A percentile compares a stretch with the other conserved stretches of the same genome.
Conservation (phyloP, 2,329 filamentous ascomycete species). For the Aspergillus unguis region DNA sequence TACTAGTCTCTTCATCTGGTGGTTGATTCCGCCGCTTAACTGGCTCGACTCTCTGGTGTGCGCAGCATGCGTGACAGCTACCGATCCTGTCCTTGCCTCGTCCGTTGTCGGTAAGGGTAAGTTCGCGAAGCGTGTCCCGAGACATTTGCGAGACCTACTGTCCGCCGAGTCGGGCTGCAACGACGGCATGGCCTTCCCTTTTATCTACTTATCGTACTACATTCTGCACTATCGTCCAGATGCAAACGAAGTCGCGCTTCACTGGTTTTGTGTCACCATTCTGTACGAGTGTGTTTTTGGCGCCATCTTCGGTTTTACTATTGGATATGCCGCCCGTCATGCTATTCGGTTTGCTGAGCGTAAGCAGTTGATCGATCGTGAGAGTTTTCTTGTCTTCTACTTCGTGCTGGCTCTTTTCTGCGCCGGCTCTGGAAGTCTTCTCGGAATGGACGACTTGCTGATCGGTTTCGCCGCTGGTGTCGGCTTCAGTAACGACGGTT, state of each 20-base stretch:
- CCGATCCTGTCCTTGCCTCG: conserved; percentile 92
- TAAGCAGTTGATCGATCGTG: conserved; percentile 82
- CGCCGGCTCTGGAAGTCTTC: conserved; percentile 83
- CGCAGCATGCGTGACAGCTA: conserved; percentile 93
- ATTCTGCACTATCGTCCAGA: conserved; percentile 75
- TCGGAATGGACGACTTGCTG: conserved; percentile 89
- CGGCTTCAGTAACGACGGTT: conserved; percentile 98
- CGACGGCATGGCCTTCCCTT: conserved; percentile 99
- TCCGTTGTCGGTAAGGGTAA: conserved; percentile 99
- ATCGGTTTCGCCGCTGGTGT: conserved; percentile 94
- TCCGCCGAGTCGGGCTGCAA: conserved; percentile 98
- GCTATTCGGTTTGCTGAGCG: conserved; percentile 85
- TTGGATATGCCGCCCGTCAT: conserved; percentile 88
- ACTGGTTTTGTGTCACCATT: conserved; percentile 87
- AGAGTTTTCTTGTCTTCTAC: conserved; percentile 98
- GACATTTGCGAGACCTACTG: conserved; percentile 90
- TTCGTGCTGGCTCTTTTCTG: conserved; percentile 95
- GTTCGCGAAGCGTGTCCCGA: conserved; percentile 94
- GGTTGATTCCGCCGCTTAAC: conserved; percentile 71
- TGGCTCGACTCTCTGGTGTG: conserved; percentile 88
- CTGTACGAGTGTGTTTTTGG: conserved; percentile 96
- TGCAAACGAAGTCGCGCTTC: conserved; percentile 66
- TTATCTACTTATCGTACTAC: conserved; percentile 89
- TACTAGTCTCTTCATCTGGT: conserved; percentile 92
- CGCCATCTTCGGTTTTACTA: conserved; percentile 76